Percentiles rank a stretch among this genome's conserved stretches.
phyloP scores from a whole-genome alignment of 495 filamentous ascomycete species.

The Daldinia concentrica region DNA sequence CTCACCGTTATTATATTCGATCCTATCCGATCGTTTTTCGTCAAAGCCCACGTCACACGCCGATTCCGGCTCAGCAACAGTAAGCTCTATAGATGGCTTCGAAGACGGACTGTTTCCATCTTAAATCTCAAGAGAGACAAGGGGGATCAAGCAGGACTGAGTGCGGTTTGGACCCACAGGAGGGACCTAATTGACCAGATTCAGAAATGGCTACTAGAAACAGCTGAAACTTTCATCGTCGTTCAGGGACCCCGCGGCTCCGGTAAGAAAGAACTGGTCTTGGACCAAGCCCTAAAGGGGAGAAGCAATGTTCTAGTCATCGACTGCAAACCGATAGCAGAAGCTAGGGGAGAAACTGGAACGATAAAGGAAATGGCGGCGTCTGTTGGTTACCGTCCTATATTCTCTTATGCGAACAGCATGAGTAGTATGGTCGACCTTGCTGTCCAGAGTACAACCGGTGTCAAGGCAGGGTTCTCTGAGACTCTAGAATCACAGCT shows the following conservation, averaged over 20 bases:
- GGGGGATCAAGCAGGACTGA: slow-evolving; percentile 73
- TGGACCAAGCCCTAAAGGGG: slow-evolving; percentile 82
- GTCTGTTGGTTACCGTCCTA: slow-evolving; percentile 89
- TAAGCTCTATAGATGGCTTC: slow-evolving; percentile 78
- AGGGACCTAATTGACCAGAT: slow-evolving; percentile 82
- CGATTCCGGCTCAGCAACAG: slow-evolving; percentile 77
- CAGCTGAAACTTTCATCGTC: slow-evolving; percentile 90
- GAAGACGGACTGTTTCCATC: slow-evolving; percentile 77
- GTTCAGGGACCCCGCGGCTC: slow-evolving; percentile 92
- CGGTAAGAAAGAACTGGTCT: slow-evolving; percentile 85
- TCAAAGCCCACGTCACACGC: slow-evolving; percentile 85
- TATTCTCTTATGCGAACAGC: slow-evolving; percentile 97
- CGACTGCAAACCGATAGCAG: slow-evolving; percentile 93
- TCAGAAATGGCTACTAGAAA: slow-evolving; percentile 86
- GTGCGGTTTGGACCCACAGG: slow-evolving; percentile 88
- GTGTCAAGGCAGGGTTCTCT: slow-evolving; percentile 92
- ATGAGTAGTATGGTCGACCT: slow-evolving; percentile 91
- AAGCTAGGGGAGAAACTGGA: slow-evolving; percentile 88
- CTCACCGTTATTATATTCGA: slow-evolving; percentile 93
- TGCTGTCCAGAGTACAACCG: slow-evolving; percentile 91
- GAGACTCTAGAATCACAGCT: slow-evolving; percentile 93
- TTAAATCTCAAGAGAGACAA: slow-evolving; percentile 60
- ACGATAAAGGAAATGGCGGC: slow-evolving; percentile 83
- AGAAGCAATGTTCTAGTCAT: slow-evolving; percentile 84
- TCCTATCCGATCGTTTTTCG: slow-evolving; percentile 89